Conservation (phyloP, 1,139 yeast species). For the Blastobotrys ciferrii region DNA sequence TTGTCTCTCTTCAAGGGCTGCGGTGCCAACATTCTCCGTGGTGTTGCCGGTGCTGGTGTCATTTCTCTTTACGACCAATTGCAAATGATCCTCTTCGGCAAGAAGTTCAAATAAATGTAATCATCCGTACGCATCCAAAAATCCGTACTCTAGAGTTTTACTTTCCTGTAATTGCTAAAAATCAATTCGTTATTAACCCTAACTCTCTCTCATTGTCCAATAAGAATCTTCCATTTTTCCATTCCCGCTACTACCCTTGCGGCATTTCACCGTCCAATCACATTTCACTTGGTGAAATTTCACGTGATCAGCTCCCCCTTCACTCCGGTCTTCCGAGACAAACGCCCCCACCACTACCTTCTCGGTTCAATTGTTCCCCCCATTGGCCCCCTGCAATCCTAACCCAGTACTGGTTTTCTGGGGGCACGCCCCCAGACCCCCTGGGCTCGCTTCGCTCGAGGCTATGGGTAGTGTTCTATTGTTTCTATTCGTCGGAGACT, state of each 20-base stretch:
- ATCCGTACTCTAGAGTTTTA: slow-evolving; percentile 4
- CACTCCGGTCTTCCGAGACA: background rate
- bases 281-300: background rate
- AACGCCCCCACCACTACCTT: too few species aligned
- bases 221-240: too few species aligned
- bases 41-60: slow-evolving; percentile 88
- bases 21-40: slow-evolving; percentile 85
- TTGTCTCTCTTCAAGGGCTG: slow-evolving; percentile 78
- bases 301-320: background rate
- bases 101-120: slow-evolving; percentile 51
- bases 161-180: slow-evolving; percentile 8
- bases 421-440: too few species aligned
- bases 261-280: slow-evolving; percentile 1
- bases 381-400: too few species aligned
- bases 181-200: background rate
- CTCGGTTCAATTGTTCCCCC: too few species aligned
- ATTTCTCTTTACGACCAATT: slow-evolving; percentile 44
- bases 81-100: slow-evolving; percentile 69
- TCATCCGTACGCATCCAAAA: slow-evolving; percentile 2
- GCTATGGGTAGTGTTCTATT: too few species aligned
- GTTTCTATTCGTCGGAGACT: too few species aligned
- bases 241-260: too few species aligned
- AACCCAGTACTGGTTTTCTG: too few species aligned
- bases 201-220: too few species aligned
- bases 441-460: too few species aligned